Conservation (phyloP, 169 alveolate genomes). For the Plasmodium coatneyi region DNA sequence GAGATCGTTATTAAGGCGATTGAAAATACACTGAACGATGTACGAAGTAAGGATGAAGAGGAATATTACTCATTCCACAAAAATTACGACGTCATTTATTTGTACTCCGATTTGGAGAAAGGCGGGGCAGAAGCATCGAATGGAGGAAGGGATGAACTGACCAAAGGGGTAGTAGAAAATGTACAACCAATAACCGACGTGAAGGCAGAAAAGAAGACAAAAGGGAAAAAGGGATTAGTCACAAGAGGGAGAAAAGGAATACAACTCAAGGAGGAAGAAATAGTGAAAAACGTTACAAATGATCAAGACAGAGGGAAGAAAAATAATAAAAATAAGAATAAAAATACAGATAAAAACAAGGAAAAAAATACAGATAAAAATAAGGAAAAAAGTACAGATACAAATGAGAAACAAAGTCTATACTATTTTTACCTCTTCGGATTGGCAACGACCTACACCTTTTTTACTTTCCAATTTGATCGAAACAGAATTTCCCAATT, state of each 20-base stretch:
- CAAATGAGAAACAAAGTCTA: background rate
- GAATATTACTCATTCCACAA: constrained; percentile 53
- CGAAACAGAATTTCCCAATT: constrained; percentile 85
- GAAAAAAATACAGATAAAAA: background rate
- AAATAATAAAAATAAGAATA: background rate
- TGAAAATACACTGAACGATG: constrained; percentile 19
- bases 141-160: background rate
- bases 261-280: background rate
- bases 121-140: background rate
- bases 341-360: background rate
- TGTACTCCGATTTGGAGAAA: constrained; percentile 35
- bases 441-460: constrained; percentile 84
- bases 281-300: background rate
- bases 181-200: background rate
- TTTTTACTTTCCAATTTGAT: constrained; percentile 81
- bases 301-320: background rate
- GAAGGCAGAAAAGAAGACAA: background rate
- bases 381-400: background rate
- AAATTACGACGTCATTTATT: constrained; percentile 53
- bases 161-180: background rate
- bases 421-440: constrained; percentile 77
- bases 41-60: constrained; percentile 27
- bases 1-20: constrained; percentile 28
- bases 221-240: background rate
- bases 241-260: background rate